Evolutionary conservation across 495 filamentous ascomycete species (phyloP).

Genomic region (Hypoxylon cercidicola): DNA sequence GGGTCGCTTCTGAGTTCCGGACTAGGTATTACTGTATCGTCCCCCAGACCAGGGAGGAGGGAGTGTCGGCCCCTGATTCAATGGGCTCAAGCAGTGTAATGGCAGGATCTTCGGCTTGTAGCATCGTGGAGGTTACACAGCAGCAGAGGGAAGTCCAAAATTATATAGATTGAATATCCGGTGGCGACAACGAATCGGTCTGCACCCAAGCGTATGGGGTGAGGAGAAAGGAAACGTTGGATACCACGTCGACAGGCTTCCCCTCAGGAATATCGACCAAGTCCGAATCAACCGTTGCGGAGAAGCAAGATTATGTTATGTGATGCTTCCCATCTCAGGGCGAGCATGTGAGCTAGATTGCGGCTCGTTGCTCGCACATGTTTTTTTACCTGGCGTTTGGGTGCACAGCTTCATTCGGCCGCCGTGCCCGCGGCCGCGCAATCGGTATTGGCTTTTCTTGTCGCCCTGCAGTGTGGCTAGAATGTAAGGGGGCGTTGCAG

Average conservation of each 20-base stretch:
- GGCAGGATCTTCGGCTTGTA: conserved; percentile 22
- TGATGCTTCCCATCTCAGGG: conserved; percentile 20
- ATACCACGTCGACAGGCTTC: conserved; percentile 44
- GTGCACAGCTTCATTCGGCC: conserved; percentile 23
- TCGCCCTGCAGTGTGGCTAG: conserved; percentile 21
- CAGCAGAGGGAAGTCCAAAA: conserved; percentile 27
- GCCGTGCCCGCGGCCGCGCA: conserved; percentile 9
- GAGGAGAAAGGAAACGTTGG: conserved; percentile 11
- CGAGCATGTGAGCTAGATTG: conserved; percentile 37
- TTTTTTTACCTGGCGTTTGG: conserved; percentile 13
- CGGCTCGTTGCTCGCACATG: conserved; percentile 27
- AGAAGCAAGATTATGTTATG: conserved; percentile 15
- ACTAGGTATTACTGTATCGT: background rate
- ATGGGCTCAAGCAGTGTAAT: conserved; percentile 5
- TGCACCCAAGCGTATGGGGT: conserved; percentile 15
- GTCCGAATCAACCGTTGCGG: conserved; percentile 36
- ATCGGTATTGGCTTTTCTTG: conserved; percentile 4
- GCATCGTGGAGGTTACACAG: conserved; percentile 34
- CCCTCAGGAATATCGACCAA: conserved; percentile 30
- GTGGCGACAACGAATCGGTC: conserved; percentile 24
- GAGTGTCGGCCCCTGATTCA: conserved; percentile 7
- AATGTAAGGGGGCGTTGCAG: conserved; percentile 28
- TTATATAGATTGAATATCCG: conserved; percentile 37
- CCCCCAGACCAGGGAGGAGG: conserved; percentile 1
- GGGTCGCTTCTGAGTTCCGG: background rate